Evolutionary conservation across 257 asterid species (phyloP), one percentile per base, ranked within the genome.

Genomic region (Lycium barbarum): DNA sequence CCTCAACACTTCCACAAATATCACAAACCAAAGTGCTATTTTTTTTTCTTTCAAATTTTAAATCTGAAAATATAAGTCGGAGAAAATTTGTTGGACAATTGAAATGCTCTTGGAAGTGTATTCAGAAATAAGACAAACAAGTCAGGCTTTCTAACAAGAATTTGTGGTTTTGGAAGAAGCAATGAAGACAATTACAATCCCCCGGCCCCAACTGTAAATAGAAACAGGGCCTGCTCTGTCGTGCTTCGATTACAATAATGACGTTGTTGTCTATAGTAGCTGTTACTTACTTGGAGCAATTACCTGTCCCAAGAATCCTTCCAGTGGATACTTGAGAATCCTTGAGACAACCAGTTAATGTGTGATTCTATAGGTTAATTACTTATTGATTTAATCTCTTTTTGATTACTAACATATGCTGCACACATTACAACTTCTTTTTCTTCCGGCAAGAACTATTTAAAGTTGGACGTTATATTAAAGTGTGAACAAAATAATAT

Each of bases 181-280:
- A 54, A 85, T 35, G 83, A 82, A 11, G 40, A 51, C 22, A 49
- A 74, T 58, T 22, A 74, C 62, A 49, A 74, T 22, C 4, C 81
- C 57, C 81, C 40, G n/a, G 20, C 61, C 61, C 62, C 0, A 22
- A 74, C 20, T 22, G 45, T 51, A 22, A 12, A 49, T 74, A 20
- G 1, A 6, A 74, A 49, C 14, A 49, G n/a, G 0, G 17, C 40
- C 18, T 72, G 9, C 36, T 7, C 51, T 80, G 71, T 38, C 11
- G 3, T 40, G 43, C 84, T 81, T 81, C 17, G 84, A 61, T 61
- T 38, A 61, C 15, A 81, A 15, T 62, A n/a, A n/a, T n/a, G 74
- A 43, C 76, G 26, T 43, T 43, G 20, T 81, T 81, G 84, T 62
- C 61, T 65, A 12, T 10, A 38, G 10, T 43, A n/a, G 38, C 36